A percentile compares a stretch with the other conserved stretches of the same genome.
Evolutionary conservation across 2,329 filamentous ascomycete species (phyloP).

Genomic region (Diaporthe sp.): DNA sequence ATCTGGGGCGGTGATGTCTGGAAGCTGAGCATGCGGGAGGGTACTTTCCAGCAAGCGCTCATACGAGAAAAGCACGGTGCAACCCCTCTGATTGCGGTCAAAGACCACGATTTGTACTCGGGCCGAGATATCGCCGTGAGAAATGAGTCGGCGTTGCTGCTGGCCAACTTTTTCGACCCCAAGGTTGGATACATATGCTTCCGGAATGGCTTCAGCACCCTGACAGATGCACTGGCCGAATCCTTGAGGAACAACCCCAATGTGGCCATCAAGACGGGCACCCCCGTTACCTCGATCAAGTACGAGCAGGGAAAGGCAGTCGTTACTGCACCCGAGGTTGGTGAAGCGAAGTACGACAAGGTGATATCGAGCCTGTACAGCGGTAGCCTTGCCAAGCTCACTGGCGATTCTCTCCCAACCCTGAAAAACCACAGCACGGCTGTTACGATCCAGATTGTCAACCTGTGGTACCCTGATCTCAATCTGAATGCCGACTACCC

Average conservation of each 20-base stretch:
- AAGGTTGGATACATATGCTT: constrained; percentile 61
- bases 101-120: constrained; percentile 39
- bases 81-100: constrained; percentile 29
- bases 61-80: constrained; percentile 55
- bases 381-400: constrained; percentile 57
- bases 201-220: constrained; percentile 72
- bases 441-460: constrained; percentile 92
- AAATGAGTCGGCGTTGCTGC: constrained; percentile 40
- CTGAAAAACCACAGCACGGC: constrained; percentile 68
- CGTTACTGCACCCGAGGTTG: constrained; percentile 53
- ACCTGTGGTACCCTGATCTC: constrained; percentile 83
- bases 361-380: constrained; percentile 76
- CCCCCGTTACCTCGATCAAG: constrained; percentile 63
- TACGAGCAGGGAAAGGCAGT: constrained; percentile 57
- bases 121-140: constrained; percentile 40
- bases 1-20: constrained; percentile 93
- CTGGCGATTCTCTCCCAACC: constrained; percentile 57
- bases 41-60: constrained; percentile 66
- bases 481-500: constrained; percentile 71
- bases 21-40: constrained; percentile 79
- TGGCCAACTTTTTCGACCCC: constrained; percentile 46
- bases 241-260: constrained; percentile 68
- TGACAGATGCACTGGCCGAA: constrained; percentile 68
- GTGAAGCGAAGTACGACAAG: constrained; percentile 60
- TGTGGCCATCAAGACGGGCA: constrained; percentile 68